Base-by-base conservation (phyloP, 73 alveolate species). In the Loxodes magnus region DNA sequence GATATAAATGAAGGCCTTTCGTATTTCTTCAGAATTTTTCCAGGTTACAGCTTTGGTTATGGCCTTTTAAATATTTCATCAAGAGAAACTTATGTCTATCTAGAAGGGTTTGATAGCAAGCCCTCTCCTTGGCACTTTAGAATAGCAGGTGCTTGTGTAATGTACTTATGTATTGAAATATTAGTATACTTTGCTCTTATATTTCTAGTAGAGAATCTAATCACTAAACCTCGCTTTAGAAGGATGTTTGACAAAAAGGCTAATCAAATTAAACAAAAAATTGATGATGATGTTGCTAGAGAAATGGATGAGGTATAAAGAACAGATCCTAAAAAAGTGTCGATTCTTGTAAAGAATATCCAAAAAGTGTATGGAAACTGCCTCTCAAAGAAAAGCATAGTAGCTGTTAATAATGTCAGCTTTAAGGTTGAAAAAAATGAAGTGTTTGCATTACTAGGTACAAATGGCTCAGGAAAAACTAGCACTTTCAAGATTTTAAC, bases 381-480 rank as follows among this genome's bases (percentile, higher is more conserved):
- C 50, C 43, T 50, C n/a, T n/a, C n/a, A 56, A 43, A 16, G 15
- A 58, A 65, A 67, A 56, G 34, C 35, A 55, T 35, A 19, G 73
- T 56, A 1, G 99, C 99, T 19, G 99, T 93, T 4, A 78, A 80
- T 60, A 71, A 78, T 37, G 79, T 88, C n/a, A 61, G 90, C 20
- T 86, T 93, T 51, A 92, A 95, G 31, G 68, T 93, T 29, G 88
- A 77, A 22, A 77, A 88, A 55, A 97, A 97, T 15, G 99, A 93
- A 69, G 87, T 96, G 51, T 93, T 93, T 67, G 97, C 97, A 1
- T 73, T 93, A 24, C 66, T 93, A 24, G 99, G 99, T 34, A 96
- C 88, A 15, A 85, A 92, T 55, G 99, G 99, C 23, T 97, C 99
- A 37, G 99, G 99, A 26, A 93, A 93, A 64, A 88, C 97, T 15